These are phyloP conservation scores for Zanthoxylum bungeanum DNA, from an alignment of 345 rosid genomes.

Conservation along the genomic window DNA sequence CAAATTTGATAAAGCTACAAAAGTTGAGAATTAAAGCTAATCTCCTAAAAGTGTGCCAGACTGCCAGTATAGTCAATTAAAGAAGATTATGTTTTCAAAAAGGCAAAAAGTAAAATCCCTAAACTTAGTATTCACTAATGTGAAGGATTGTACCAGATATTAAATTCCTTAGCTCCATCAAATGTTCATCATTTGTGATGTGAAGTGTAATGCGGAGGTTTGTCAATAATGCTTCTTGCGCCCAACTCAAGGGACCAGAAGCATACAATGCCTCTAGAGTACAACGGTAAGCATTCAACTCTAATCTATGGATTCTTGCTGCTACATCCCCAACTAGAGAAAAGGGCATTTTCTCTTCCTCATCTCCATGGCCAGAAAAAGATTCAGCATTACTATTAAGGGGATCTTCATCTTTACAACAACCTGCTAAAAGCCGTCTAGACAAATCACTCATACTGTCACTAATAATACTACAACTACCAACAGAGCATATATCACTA, in stretches of 20 bases:
- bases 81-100: conserved; percentile 23
- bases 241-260: conserved; percentile 85
- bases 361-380: conserved; percentile 17
- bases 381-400: conserved; percentile 52
- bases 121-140: conserved; percentile 32
- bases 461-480: conserved; percentile 58
- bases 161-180: conserved; percentile 67
- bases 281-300: conserved; percentile 64
- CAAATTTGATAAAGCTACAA: conserved; percentile 26
- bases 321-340: conserved; percentile 29
- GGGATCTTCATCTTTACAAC: conserved; percentile 31
- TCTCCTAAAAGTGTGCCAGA: conserved; percentile 26
- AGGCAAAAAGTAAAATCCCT: too few relatives aligned
- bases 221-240: conserved; percentile 78
- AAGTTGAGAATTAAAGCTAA: conserved; percentile 24
- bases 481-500: conserved; percentile 53
- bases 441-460: conserved; percentile 21
- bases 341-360: conserved; percentile 22
- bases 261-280: conserved; percentile 73
- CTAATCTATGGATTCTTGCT: conserved; percentile 59
- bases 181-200: conserved; percentile 82
- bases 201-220: conserved; percentile 73
- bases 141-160: conserved; percentile 52
- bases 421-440: conserved; percentile 22
- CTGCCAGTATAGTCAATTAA: conserved; percentile 33